These are phyloP conservation scores for Pichia norvegensis DNA, from an alignment of 1,139 yeast genomes.

Conservation along the genomic window DNA sequence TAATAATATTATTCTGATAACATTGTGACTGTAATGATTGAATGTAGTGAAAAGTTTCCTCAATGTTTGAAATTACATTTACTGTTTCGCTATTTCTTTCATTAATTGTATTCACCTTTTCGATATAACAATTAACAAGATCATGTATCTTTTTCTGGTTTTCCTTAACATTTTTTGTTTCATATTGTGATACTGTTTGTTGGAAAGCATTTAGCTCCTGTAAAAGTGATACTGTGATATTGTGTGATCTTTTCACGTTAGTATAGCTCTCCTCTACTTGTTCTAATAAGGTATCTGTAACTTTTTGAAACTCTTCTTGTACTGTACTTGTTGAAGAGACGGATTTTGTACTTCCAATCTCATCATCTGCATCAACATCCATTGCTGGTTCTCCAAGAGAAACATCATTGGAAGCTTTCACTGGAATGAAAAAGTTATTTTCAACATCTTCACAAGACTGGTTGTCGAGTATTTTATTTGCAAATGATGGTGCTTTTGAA, in stretches of 20 bases:
- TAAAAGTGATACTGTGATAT: neutral
- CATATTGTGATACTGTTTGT: neutral
- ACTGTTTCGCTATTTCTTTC: neutral
- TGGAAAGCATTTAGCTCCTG: slow-evolving; percentile 1
- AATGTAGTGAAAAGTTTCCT: slow-evolving; percentile 7
- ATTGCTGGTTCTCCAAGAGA: neutral
- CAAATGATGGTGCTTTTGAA: neutral
- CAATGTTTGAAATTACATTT: slow-evolving; percentile 1
- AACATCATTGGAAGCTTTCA: neutral
- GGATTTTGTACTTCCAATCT: neutral
- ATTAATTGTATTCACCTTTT: slow-evolving; percentile 3
- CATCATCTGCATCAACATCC: neutral
- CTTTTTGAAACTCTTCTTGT: neutral
- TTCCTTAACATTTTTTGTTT: neutral
- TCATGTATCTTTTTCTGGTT: neutral
- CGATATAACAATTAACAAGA: slow-evolving; percentile 1
- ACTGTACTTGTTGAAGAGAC: neutral
- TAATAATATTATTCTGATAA: slow-evolving; percentile 4
- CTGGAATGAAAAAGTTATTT: too few relatives aligned
- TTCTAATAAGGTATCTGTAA: neutral
- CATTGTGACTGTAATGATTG: slow-evolving; percentile 8
- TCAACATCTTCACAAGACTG: neutral
- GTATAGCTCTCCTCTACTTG: neutral
- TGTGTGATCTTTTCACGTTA: neutral
- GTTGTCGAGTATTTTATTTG: too few relatives aligned